Evolutionary conservation across 129 eudicot species (phyloP), one percentile per base, ranked within the genome.

Genomic region (Arctium minus): DNA sequence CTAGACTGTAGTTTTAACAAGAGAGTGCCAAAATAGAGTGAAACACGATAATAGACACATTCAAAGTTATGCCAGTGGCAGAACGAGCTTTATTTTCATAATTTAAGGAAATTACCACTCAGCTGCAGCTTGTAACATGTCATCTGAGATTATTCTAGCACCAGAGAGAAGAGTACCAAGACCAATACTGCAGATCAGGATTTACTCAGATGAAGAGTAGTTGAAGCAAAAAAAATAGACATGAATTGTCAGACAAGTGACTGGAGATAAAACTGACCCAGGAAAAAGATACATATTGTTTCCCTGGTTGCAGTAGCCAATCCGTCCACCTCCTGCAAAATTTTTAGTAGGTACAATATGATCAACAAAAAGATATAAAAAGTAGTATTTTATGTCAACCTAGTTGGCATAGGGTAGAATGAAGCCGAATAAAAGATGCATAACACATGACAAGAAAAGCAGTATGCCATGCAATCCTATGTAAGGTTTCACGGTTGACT

Each of bases 81-180:
- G 46, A 8, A 75, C 11, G 12, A 11, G 48, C 8, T n/a, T 74
- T 74, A 33, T 0, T 60, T 17, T 74, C 1, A 74, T 74, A 74
- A 73, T 65, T 8, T 7, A 38, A 78, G 72, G 71, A 80, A 73
- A 70, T 72, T 90, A 93, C 99, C 98, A 91, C 85, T 96, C 99
- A 76, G 99, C 94, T 81, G 99, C 98, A 81, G 98, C 99, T 86
- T 96, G 99, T 87, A 96, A 84, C 99, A 96, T 96, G 86, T 95
- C 98, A 81, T 96, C 97, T 5, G 99, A 96, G 84, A 96, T 83
- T 67, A 91, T 78, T 85, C 94, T 88, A 72, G 98, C 87, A 48
- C 98, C 99, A 32, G 97, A 93, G 22, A 96, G 85, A 82, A 96
- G 98, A 80, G 97, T 92, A 83, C 99, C 97, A 53, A 96, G 94